Percentiles rank a stretch among this genome's conserved stretches.
phyloP scores from a whole-genome alignment of 768 basidiomycete species.

The Suillus variegatus region DNA sequence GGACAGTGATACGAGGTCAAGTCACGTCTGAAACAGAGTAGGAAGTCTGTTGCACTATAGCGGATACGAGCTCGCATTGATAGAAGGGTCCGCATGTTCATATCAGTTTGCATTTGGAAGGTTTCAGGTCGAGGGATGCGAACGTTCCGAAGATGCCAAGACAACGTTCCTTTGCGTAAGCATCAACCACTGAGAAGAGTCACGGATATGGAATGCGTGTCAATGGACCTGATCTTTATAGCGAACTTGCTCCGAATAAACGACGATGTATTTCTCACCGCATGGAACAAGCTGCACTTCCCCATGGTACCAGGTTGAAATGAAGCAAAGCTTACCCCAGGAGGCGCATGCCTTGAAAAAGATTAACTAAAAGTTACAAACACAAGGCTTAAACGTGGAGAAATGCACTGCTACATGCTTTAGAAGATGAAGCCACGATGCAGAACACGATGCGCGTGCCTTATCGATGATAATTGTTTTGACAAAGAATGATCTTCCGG shows the following conservation, averaged over 20 bases:
- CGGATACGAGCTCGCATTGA: neutral
- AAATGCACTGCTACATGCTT: slow-evolving; percentile 26
- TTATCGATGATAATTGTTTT: slow-evolving; percentile 23
- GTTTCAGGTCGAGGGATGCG: slow-evolving; percentile 1
- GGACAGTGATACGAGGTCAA: slow-evolving; percentile 30
- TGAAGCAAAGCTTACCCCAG: slow-evolving; percentile 2
- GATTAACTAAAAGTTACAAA: slow-evolving; percentile 9
- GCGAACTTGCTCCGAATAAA: neutral
- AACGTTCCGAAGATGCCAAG: slow-evolving; percentile 4
- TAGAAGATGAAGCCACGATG: slow-evolving; percentile 17
- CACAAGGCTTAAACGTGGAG: slow-evolving; percentile 20
- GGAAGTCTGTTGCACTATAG: neutral
- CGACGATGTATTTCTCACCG: neutral
- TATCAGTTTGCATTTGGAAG: slow-evolving; percentile 5
- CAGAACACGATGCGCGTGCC: slow-evolving; percentile 27
- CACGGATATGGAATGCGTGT: neutral
- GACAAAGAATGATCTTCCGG: slow-evolving; percentile 4
- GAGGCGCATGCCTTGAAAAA: slow-evolving; percentile 5
- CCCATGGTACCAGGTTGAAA: slow-evolving; percentile 5
- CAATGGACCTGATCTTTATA: neutral
- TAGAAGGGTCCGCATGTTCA: slow-evolving; percentile 1
- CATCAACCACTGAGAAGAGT: neutral
- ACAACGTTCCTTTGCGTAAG: neutral
- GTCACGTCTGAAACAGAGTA: neutral
- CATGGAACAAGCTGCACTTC: neutral